Evolutionary conservation across 2,329 filamentous ascomycete genomes (phyloP), one percentile per base, ranked within the genome.

Genomic region (Colletotrichum neosansevieriae): DNA sequence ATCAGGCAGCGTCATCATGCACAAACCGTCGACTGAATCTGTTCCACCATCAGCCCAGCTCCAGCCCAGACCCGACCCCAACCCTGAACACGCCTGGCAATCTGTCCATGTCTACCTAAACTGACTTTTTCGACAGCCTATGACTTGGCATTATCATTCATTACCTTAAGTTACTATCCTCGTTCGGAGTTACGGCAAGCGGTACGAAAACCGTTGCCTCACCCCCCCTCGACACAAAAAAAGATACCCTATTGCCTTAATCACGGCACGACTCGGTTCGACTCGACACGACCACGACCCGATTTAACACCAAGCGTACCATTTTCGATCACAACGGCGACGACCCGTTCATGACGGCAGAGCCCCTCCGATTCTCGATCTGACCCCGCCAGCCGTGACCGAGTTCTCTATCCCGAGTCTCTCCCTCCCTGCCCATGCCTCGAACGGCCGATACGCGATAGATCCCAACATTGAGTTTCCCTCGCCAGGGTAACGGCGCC

Each of bases 401-500:
- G 42, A 54, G 19, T 21, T 56, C 17, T 50, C 24, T 40, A 5
- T 42, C 15, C 17, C 61, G 38, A 59, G 29, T 40, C 58, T 44
- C 45, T 64, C 61, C 74, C 60, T 58, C 24, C 54, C 47, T 50
- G 17, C 19, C 65, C 50, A 69, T 69, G 67, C 63, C 34, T 47
- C 38, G n/a, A 34, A 45, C 50, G 29, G 42, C 58, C 10, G 38
- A 61, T n/a, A 36, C 40, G 21, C 61, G 12, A 51, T 58, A 66
- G 62, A 68, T 12, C 45, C 45, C 44, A 17, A 67, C 11, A 40
- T 17, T 49, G 49, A 63, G 38, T 63, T 57, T 70, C 69, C 67
- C 67, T 69, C 58, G 89, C 91, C 92, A 77, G 91, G 91, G 89
- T 91, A 76, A 94, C 88, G 92, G 86, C 89, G 84, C 78, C 78